Evolutionary conservation across 345 rosid species (phyloP), one percentile per base, ranked within the genome.

Genomic region (Lepidium sativum): DNA sequence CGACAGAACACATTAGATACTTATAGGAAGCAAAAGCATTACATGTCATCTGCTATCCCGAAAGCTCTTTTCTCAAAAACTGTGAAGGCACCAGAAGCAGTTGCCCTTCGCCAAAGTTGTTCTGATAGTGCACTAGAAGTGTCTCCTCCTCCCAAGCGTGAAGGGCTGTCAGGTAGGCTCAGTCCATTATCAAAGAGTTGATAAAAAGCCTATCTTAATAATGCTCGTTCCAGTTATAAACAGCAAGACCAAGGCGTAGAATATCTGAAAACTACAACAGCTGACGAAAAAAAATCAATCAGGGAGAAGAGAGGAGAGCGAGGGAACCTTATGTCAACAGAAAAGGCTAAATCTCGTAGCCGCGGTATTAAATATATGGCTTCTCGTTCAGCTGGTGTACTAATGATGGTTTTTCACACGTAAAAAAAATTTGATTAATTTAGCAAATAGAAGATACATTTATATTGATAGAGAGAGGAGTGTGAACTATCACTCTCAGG

Each of bases 21-120:
- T 21, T 9, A n/a, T n/a, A 14, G 45, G 32, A 57, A 65, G 59
- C 14, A 41, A 56, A 65, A 39, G 43, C 45, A 65, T 61, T 82
- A 92, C 97, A 92, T 85, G 81, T 89, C 98, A 77, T 92, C 98
- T 52, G 98, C 97, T 77, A 92, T 80, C 73, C 94, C 98, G 39
- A 89, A 92, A 59, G 89, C 77, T 77, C 91, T 80, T 75, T 82
- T 92, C 86, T 92, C 97, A 68, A 83, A 74, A 51, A 81, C 54
- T 29, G 94, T 75, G 71, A 71, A 79, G 76, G 86, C 96, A 65
- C 97, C 91, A 62, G 94, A 86, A 68, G 81, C 79, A 68, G 74
- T 75, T 76, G 97, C 97, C 74, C 97, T 83, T 79, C 94, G 87
- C 97, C 98, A 92, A 39, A 92, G 92, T 48, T 83, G 85, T 77